Conservation (phyloP, 1,284 basidiomycete genomes). For the Coniferiporia weirii region DNA sequence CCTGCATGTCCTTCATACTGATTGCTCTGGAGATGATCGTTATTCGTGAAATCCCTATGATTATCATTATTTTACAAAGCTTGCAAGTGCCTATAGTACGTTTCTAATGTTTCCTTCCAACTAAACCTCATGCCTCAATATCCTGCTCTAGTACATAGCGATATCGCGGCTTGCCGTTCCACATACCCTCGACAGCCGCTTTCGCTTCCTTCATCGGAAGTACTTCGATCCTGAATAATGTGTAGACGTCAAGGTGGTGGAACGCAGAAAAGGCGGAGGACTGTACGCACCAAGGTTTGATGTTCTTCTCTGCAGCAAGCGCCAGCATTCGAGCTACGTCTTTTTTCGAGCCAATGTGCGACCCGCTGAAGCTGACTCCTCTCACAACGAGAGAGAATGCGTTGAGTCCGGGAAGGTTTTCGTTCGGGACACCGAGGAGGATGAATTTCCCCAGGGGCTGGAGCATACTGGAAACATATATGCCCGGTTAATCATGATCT, state of each 20-base stretch:
- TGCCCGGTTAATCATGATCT: neutral
- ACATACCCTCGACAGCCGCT: slow-evolving; percentile 48
- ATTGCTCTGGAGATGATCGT: too few species aligned
- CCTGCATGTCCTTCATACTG: too few species aligned
- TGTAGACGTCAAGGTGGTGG: neutral
- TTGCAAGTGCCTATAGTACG: too few species aligned
- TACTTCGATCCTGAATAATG: slow-evolving; percentile 34
- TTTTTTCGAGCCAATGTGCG: slow-evolving; percentile 16
- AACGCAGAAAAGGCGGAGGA: neutral
- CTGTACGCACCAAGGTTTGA: slow-evolving; percentile 28
- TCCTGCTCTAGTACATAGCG: slow-evolving; percentile 44
- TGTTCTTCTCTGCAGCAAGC: slow-evolving; percentile 33
- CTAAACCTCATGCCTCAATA: neutral
- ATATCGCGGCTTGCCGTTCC: slow-evolving; percentile 49
- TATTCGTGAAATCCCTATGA: too few species aligned
- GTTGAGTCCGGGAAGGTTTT: neutral
- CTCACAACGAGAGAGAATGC: slow-evolving; percentile 1
- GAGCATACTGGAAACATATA: slow-evolving; percentile 9
- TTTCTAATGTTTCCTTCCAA: too few species aligned
- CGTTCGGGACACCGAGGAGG: slow-evolving; percentile 13
- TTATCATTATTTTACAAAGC: too few species aligned
- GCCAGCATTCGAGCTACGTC: slow-evolving; percentile 13
- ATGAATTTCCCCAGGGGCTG: slow-evolving; percentile 15
- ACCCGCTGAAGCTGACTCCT: slow-evolving; percentile 13
- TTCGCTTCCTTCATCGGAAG: slow-evolving; percentile 53